phyloP scores from a whole-genome alignment of 2,329 filamentous ascomycete genomes.

The Clarireedia monteithiana region DNA sequence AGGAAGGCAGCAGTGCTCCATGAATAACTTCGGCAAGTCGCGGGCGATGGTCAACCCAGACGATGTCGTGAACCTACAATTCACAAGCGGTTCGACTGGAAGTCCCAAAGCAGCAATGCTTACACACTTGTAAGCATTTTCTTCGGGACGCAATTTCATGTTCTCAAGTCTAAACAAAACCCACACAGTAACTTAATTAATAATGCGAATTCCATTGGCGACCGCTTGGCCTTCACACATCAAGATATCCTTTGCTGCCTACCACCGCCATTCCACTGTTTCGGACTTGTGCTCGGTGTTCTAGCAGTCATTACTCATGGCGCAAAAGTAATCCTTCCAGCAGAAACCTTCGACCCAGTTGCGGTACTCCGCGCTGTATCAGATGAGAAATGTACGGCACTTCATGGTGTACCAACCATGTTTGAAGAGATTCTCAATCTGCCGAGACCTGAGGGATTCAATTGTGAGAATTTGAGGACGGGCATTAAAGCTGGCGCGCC shows the following conservation, averaged over 20 bases:
- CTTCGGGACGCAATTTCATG: neutral
- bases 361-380: conserved; percentile 60
- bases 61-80: conserved; percentile 67
- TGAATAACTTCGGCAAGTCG: conserved; percentile 41
- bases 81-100: conserved; percentile 68
- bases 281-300: conserved; percentile 64
- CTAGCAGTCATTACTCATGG: conserved; percentile 33
- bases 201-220: conserved; percentile 19
- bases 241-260: conserved; percentile 70
- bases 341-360: conserved; percentile 62
- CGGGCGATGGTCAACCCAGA: conserved; percentile 51
- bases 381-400: conserved; percentile 61
- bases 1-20: conserved; percentile 40
- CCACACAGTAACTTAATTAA: conserved; percentile 23
- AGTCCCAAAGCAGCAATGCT: conserved; percentile 69
- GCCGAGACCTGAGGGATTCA: conserved; percentile 4
- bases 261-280: conserved; percentile 73
- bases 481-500: conserved; percentile 75
- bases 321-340: conserved; percentile 67
- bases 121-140: conserved; percentile 35
- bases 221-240: conserved; percentile 46
- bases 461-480: conserved; percentile 52
- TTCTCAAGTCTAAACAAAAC: neutral
- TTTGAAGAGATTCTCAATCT: conserved; percentile 18
- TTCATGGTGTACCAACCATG: conserved; percentile 81